These are phyloP conservation scores for Suillus paluster DNA, from an alignment of 768 basidiomycete genomes.

Conservation along the genomic window DNA sequence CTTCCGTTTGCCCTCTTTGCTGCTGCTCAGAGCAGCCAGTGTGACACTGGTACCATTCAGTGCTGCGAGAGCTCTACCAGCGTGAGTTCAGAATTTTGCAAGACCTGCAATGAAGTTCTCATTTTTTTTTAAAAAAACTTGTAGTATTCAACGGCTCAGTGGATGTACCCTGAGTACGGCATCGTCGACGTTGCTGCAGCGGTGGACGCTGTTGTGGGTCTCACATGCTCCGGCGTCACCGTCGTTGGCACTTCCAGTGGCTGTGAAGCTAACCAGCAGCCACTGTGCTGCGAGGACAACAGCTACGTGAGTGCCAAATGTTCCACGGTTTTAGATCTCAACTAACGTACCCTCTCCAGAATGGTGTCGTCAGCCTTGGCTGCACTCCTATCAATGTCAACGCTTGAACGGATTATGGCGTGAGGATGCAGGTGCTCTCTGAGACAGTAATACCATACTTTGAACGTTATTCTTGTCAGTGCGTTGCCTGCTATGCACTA, in stretches of 20 bases:
- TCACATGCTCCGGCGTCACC: not conserved
- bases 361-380: constrained; percentile 2
- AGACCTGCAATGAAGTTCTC: not conserved
- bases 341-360: not conserved
- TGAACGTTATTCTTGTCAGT: not conserved
- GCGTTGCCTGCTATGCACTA: not conserved
- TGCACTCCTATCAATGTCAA: not conserved
- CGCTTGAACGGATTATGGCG: not conserved
- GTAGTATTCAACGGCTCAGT: not conserved
- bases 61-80: constrained; percentile 6
- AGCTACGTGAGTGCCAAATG: not conserved
- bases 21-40: not conserved
- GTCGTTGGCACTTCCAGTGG: not conserved
- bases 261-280: constrained; percentile 3
- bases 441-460: not conserved
- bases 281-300: constrained; percentile 8
- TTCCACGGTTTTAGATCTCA: too few relatives aligned
- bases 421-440: not conserved
- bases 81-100: not conserved
- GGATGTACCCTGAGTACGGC: not conserved
- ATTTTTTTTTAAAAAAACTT: not conserved
- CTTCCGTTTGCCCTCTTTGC: not conserved
- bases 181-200: not conserved
- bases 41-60: not conserved
- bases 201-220: not conserved